Evolutionary conservation across 2,329 filamentous ascomycete genomes (phyloP).

Genomic region (Aspergillus proliferans): DNA sequence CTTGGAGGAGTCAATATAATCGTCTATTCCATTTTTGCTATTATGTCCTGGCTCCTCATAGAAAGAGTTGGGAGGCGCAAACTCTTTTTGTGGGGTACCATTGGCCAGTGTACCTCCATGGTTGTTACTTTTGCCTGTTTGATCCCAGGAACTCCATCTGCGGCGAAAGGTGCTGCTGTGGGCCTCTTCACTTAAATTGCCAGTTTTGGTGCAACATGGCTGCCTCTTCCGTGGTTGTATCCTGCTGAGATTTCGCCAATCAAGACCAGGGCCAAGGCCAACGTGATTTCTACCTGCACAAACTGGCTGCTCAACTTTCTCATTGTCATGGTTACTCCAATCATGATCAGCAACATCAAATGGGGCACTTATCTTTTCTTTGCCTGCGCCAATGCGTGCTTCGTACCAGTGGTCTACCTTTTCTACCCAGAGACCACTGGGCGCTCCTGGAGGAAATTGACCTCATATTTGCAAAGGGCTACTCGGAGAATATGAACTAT

Average conservation of each 20-base stretch:
- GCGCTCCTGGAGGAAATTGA: conserved; percentile 28
- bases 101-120: conserved; percentile 22
- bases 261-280: conserved; percentile 48
- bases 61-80: not conserved
- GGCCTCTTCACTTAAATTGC: conserved; percentile 60
- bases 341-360: conserved; percentile 21
- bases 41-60: not conserved
- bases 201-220: conserved; percentile 57
- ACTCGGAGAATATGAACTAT: not conserved
- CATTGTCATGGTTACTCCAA: conserved; percentile 28
- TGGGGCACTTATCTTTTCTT: conserved; percentile 31
- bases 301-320: conserved; percentile 49
- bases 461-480: not conserved
- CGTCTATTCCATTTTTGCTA: conserved; percentile 14
- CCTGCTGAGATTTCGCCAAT: conserved; percentile 44
- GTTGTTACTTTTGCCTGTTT: conserved; percentile 18
- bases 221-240: conserved; percentile 53
- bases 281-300: conserved; percentile 43
- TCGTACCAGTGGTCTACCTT: conserved; percentile 24
- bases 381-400: conserved; percentile 17
- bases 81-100: conserved; percentile 10
- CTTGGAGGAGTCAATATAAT: conserved; percentile 45
- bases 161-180: conserved; percentile 18
- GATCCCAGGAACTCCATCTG: conserved; percentile 6
- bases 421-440: conserved; percentile 26